Base-by-base conservation (phyloP, 495 filamentous ascomycete species). In the Terfezia boudieri region DNA sequence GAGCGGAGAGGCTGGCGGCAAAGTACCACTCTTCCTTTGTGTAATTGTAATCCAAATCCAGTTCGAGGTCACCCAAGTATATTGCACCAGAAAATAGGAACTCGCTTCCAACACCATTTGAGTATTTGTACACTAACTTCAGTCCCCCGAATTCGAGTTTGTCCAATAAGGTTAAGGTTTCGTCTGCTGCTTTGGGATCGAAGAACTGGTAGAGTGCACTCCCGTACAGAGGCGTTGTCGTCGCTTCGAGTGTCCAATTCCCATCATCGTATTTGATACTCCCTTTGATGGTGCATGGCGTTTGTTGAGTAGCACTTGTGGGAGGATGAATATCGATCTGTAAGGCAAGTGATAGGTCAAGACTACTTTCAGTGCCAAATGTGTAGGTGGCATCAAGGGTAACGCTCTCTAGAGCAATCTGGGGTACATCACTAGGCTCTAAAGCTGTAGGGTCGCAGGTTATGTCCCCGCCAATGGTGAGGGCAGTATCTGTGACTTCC, bases 61-160 rank as follows among this genome's bases (percentile, higher is more conserved):
- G 55, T 22, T 59, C 36, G 5, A 65, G 58, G 1, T 49, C n/a
- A 9, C 60, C 64, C 12, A 66, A 4, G 6, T 43, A 48, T 9
- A 67, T 23, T 16, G 38, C 54, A 11, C 60, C 65, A 2, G n/a
- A 38, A 35, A 61, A 55, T 2, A 6, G 36, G 43, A 67, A 66
- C 6, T 10, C 17, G 23, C 41, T 51, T 36, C 49, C 52, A 2
- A 9, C 36, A 26, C 17, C 37, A 16, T 49, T 46, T 4, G 51
- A 9, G 37, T 60, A 66, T 10, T 46, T 57, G 52, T 67, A 67
- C 9, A 10, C 38, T n/a, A 67, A 17, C 23, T 32, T 48, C 0
- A 66, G 48, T 5, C 49, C 9, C 3, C 37, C 10, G 7, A 66
- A 37, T 17, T 54, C 50, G 14, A 66, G 50, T 4, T 51, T 36